Conservation (phyloP, 2,329 filamentous ascomycete species). For the Fonsecaea pugnacius region DNA sequence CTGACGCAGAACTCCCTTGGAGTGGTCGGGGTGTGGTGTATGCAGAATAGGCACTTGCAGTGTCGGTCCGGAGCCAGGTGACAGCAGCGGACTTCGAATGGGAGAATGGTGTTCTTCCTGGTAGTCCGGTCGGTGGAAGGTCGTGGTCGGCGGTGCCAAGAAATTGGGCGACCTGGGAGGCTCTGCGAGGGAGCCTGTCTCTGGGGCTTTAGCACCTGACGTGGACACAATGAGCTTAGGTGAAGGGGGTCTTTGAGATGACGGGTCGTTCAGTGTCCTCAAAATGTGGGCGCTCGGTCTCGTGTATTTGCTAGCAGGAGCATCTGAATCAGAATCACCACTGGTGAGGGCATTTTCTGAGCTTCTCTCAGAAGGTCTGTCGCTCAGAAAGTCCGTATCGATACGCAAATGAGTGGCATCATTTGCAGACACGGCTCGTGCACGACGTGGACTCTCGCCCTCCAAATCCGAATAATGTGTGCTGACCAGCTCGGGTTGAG, state of each 20-base stretch:
- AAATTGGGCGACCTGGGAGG: conserved; percentile 25
- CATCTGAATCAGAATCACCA: conserved; percentile 14
- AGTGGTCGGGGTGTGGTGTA: conserved; percentile 32
- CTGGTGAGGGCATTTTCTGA: conserved; percentile 24
- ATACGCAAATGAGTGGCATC: conserved; percentile 56
- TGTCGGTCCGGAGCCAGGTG: conserved; percentile 22
- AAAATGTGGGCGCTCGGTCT: conserved; percentile 29
- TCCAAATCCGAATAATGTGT: conserved; percentile 25
- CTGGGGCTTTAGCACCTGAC: conserved; percentile 42
- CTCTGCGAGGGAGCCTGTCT: conserved; percentile 38
- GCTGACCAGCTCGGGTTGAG: conserved; percentile 37
- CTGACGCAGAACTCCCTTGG: conserved; percentile 51
- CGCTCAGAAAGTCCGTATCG: conserved; percentile 45
- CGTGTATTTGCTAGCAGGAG: conserved; percentile 4
- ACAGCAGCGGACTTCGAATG: conserved; percentile 24
- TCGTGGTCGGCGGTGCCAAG: conserved; percentile 31
- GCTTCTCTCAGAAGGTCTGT: conserved; percentile 21
- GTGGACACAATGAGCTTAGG: conserved; percentile 48
- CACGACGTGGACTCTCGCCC: conserved; percentile 37
- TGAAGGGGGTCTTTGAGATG: conserved; percentile 39
- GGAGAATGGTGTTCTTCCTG: conserved; percentile 36
- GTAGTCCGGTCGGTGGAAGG: conserved; percentile 44
- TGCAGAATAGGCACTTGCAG: conserved; percentile 32
- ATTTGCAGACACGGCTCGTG: conserved; percentile 64
- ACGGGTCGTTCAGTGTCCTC: conserved; percentile 30